Evolutionary conservation across 164 flowering plant genomes (phyloP).

Genomic region (Hamamelis virginiana): DNA sequence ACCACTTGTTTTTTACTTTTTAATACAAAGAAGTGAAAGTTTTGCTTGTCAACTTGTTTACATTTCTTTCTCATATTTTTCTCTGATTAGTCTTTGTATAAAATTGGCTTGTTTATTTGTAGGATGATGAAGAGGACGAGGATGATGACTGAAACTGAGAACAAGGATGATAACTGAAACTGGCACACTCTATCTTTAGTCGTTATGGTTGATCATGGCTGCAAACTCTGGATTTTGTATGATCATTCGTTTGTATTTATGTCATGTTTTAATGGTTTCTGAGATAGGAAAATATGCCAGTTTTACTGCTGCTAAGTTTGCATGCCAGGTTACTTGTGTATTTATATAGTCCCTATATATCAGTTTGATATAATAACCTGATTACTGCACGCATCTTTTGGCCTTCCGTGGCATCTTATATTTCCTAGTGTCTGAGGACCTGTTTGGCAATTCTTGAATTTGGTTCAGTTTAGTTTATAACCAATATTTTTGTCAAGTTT

Average conservation of each 20-base stretch:
- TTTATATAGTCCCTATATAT: not conserved
- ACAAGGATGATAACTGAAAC: not conserved
- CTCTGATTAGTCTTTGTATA: not conserved
- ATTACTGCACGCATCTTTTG: not conserved
- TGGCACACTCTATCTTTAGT: not conserved
- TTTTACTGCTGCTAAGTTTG: conserved; percentile 1
- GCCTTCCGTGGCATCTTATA: not conserved
- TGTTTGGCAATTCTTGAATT: too few species aligned
- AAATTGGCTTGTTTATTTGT: not conserved
- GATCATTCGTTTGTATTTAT: not conserved
- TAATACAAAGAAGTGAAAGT: too few species aligned
- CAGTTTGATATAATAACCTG: not conserved
- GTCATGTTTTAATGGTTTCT: not conserved
- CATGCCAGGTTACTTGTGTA: not conserved
- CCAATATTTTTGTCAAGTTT: too few species aligned
- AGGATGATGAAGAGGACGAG: not conserved
- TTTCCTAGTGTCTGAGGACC: not conserved
- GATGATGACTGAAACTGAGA: not conserved
- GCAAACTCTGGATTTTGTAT: not conserved
- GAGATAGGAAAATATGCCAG: not conserved
- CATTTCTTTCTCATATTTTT: not conserved
- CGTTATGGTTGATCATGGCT: not conserved
- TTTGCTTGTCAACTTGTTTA: not conserved
- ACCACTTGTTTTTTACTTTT: too few species aligned
- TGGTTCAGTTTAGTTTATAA: too few species aligned